Base-by-base conservation (phyloP, 805 yeast species). In the Metschnikowia amazonensis region DNA sequence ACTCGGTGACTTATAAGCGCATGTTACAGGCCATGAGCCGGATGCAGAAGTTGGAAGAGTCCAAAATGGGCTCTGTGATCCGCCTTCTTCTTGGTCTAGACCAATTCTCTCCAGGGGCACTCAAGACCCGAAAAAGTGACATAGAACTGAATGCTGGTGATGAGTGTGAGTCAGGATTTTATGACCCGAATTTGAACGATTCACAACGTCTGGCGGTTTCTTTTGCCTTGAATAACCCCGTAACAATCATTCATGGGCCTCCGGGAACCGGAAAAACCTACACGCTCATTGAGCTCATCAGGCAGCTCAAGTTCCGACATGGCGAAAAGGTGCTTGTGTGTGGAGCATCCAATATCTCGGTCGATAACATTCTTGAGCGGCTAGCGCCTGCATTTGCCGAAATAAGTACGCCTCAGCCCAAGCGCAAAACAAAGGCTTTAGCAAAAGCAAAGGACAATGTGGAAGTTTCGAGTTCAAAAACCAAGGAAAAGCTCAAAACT, bases 301-400 rank as follows among this genome's bases (percentile, higher is more conserved):
- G 84, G 42, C 97, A 90, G 59, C 67, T 89, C 42, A 72, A 80
- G 1, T 69, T 67, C 7, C 65, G 64, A 11, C 57, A 57, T 5
- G 55, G 60, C 13, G 74, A 72, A 43, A 64, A 89, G 36, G 82
- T 92, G 0, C 67, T 92, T 24, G 90, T 92, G 0, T 90, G 97
- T 67, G 97, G 97, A 0, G 96, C 98, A 0, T 89, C 97, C 0
- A 92, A 92, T 60, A 82, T 89, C 13, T 81, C 97, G 1, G 95
- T 90, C 1, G 98, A 92, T 62, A 92, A 95, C 0, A 85, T 92
- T 13, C 64, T 90, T 39, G 97, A 92, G 62, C 70, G 97, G 47
- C 63, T 92, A 18, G 62, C 73, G 8, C 63, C 65, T 2, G 52
- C 48, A 4, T 67, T 69, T 43, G 43, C 33, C 17, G 36, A 37